phyloP scores from a whole-genome alignment of 805 yeast genomes.

The Komagataella mondaviorum region DNA sequence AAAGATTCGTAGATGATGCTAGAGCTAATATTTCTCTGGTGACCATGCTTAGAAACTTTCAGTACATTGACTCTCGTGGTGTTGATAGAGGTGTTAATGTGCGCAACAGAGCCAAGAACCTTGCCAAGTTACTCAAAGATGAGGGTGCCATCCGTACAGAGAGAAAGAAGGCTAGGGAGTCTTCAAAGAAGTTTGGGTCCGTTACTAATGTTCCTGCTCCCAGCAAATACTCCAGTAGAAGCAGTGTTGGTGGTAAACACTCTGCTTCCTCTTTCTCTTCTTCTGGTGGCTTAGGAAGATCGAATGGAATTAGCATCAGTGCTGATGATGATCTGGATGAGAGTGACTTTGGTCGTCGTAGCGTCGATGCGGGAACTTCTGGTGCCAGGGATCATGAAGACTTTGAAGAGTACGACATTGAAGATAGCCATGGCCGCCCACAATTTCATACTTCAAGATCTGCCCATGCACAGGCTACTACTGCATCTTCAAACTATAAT shows the following conservation, averaged over 20 bases:
- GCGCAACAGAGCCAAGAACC: conserved; percentile 75
- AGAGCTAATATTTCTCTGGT: conserved; percentile 71
- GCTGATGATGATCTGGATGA: conserved; percentile 38
- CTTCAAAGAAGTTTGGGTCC: conserved; percentile 73
- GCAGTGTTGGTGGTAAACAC: conserved; percentile 31
- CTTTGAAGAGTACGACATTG: conserved; percentile 53
- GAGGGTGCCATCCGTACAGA: conserved; percentile 68
- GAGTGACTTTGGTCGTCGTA: conserved; percentile 60
- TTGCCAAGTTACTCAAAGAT: conserved; percentile 60
- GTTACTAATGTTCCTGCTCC: conserved; percentile 32
- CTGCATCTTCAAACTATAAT: conserved; percentile 31
- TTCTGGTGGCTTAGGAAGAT: conserved; percentile 16
- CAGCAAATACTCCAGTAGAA: conserved; percentile 29
- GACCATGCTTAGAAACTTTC: conserved; percentile 84
- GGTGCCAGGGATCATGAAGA: conserved; percentile 23
- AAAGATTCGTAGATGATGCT: conserved; percentile 90
- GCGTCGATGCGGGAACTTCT: conserved; percentile 53
- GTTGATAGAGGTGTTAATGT: conserved; percentile 95
- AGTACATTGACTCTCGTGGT: conserved; percentile 86
- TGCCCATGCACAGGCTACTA: conserved; percentile 17
- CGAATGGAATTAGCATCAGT: conserved; percentile 16
- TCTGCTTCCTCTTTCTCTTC: conserved; percentile 20
- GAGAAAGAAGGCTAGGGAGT: conserved; percentile 81
- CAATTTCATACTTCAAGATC: conserved; percentile 15
- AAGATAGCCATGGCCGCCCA: conserved; percentile 10